Percentiles rank a stretch among this genome's conserved stretches.
Conservation (phyloP, 495 filamentous ascomycete genomes). For the Penicillium riverlandense region DNA sequence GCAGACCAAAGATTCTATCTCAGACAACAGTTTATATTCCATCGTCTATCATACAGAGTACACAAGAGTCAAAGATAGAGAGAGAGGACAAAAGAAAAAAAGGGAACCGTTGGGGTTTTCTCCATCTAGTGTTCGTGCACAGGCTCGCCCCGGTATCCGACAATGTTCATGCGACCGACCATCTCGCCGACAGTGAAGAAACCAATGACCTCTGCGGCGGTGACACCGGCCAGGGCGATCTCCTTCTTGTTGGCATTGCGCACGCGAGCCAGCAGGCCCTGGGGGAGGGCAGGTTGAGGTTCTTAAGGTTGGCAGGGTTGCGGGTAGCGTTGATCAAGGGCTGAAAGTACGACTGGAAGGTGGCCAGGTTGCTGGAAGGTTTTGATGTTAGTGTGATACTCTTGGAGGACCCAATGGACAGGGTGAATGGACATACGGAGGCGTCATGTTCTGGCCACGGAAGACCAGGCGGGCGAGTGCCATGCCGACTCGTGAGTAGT, state of each 20-base stretch:
- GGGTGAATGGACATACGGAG: constrained; percentile 63
- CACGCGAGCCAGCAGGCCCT: constrained; percentile 51
- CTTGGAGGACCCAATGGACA: background rate
- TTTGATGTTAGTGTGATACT: background rate
- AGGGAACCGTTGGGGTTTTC: constrained; percentile 17
- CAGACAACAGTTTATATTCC: constrained; percentile 46
- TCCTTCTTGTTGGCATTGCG: constrained; percentile 65
- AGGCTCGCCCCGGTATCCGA: constrained; percentile 77
- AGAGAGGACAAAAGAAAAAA: constrained; percentile 14
- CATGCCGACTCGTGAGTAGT: constrained; percentile 82
- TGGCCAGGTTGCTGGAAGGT: constrained; percentile 55
- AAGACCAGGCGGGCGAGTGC: constrained; percentile 85
- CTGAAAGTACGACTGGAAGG: constrained; percentile 84
- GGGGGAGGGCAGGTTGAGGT: constrained; percentile 33
- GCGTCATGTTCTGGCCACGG: constrained; percentile 82
- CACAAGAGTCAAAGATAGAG: constrained; percentile 24
- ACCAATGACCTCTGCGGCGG: constrained; percentile 79
- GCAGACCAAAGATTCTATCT: constrained; percentile 20
- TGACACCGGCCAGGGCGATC: constrained; percentile 61
- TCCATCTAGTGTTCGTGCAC: constrained; percentile 54
- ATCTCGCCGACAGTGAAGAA: constrained; percentile 99
- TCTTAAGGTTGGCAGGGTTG: constrained; percentile 53
- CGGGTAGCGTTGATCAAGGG: constrained; percentile 57
- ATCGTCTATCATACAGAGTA: constrained; percentile 51
- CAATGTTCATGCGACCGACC: constrained; percentile 84